A percentile compares a stretch with the other conserved stretches of the same genome.
These are phyloP conservation scores for Sporothrix dimorphospora DNA, from an alignment of 2,329 filamentous ascomycete species.

Conservation along the genomic window DNA sequence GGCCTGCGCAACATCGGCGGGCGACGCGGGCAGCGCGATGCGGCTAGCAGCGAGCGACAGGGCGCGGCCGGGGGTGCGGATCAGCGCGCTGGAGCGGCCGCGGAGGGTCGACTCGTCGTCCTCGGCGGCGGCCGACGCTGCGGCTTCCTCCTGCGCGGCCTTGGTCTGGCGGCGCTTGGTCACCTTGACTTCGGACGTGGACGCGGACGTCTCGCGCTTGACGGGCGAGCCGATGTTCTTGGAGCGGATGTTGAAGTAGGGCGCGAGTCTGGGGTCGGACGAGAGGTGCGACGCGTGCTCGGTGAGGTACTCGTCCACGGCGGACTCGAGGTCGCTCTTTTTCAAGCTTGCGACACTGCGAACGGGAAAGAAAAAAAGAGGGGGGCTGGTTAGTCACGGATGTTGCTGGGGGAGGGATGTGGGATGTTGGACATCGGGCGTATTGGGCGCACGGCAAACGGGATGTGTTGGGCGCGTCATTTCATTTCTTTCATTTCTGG, in stretches of 20 bases:
- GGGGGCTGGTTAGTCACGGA: background rate
- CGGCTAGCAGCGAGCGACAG: constrained; percentile 57
- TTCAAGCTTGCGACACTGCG: constrained; percentile 69
- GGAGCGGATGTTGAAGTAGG: constrained; percentile 75
- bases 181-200: constrained; percentile 46
- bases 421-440: background rate
- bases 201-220: constrained; percentile 54
- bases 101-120: constrained; percentile 46
- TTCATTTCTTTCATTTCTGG: background rate
- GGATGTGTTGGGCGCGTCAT: constrained; percentile 6
- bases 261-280: constrained; percentile 65
- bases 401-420: background rate
- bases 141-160: constrained; percentile 36
- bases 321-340: constrained; percentile 77
- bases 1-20: constrained; percentile 73
- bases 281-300: constrained; percentile 68
- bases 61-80: constrained; percentile 54
- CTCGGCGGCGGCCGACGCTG: background rate
- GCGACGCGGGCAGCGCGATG: constrained; percentile 78
- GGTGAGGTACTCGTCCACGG: constrained; percentile 73
- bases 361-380: constrained; percentile 20
- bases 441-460: constrained; percentile 11
- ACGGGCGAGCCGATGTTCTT: constrained; percentile 63
- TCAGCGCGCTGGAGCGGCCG: constrained; percentile 49
- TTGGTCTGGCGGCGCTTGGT: constrained; percentile 52